Evolutionary conservation across 2,329 filamentous ascomycete genomes (phyloP).

Genomic region (Pleomassaria siparia): DNA sequence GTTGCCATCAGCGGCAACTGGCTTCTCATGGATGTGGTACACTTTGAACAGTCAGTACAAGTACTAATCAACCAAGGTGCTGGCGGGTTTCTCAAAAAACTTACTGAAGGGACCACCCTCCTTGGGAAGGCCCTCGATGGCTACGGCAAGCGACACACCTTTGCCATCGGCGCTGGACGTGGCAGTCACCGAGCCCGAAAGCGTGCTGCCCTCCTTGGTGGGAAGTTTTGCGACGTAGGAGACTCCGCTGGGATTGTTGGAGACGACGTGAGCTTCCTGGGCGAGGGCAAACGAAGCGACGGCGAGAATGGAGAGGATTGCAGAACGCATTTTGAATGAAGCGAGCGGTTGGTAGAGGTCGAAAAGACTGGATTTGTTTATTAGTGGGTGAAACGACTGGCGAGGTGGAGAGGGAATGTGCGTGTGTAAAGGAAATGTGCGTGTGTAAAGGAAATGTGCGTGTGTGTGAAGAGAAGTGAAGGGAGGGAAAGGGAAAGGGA

Average conservation of each 20-base stretch:
- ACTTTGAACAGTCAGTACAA: conserved; percentile 24
- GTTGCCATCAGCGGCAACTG: conserved; percentile 46
- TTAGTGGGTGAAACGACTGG: background rate
- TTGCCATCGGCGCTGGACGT: conserved; percentile 36
- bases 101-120: conserved; percentile 49
- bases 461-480: no score
- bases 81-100: conserved; percentile 8
- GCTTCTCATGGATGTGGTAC: conserved; percentile 50
- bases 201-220: conserved; percentile 30
- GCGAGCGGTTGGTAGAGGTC: conserved; percentile 8
- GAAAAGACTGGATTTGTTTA: conserved; percentile 9
- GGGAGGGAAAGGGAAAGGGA: background rate
- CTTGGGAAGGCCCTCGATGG: conserved; percentile 44
- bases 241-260: conserved; percentile 43
- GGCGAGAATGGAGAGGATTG: conserved; percentile 31
- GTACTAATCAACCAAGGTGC: background rate
- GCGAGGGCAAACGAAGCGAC: conserved; percentile 31
- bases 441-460: no score
- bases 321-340: conserved; percentile 39
- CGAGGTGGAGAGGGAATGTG: background rate
- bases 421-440: background rate
- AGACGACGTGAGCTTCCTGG: conserved; percentile 38
- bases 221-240: conserved; percentile 44
- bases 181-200: conserved; percentile 40
- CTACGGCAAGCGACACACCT: conserved; percentile 45